phyloP scores from a whole-genome alignment of 768 basidiomycete genomes.

The Calocybe cyanea region DNA sequence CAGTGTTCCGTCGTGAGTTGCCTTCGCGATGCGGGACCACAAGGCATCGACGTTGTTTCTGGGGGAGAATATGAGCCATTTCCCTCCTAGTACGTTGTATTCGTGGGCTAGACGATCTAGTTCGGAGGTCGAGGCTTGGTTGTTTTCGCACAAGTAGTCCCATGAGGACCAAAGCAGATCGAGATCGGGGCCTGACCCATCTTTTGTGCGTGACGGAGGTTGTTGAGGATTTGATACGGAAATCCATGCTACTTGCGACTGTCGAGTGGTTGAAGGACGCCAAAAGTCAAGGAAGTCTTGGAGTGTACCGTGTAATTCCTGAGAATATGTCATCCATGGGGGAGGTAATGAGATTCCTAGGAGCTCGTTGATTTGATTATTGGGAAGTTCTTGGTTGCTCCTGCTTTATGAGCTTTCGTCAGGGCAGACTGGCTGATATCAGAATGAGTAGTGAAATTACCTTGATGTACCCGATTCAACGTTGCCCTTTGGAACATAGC shows the following conservation, averaged over 20 bases:
- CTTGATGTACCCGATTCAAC: no score
- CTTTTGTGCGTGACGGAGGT: neutral
- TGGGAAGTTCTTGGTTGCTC: no score
- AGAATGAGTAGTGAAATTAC: no score
- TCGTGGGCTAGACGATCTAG: conserved; percentile 11
- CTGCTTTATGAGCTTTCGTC: neutral
- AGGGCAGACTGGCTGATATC: neutral
- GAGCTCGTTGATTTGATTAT: conserved; percentile 4
- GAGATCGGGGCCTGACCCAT: neutral
- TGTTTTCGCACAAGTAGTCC: conserved; percentile 4
- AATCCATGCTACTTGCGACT: conserved; percentile 8
- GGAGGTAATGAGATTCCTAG: neutral
- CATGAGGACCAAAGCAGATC: conserved; percentile 5
- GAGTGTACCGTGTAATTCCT: neutral
- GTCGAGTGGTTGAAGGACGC: conserved; percentile 7
- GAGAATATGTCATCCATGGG: conserved; percentile 8
- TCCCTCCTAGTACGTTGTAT: conserved; percentile 10
- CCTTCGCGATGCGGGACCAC: conserved; percentile 12
- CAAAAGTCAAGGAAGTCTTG: conserved; percentile 3
- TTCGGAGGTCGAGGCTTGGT: conserved; percentile 1
- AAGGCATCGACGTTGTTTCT: conserved; percentile 8
- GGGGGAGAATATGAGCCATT: conserved; percentile 14
- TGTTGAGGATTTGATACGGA: neutral
- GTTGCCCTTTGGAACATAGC: no score
- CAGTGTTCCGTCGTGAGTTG: conserved; percentile 14